Evolutionary conservation across 176 grass and related monocot species (phyloP).

Genomic region (Luzula sylvatica): DNA sequence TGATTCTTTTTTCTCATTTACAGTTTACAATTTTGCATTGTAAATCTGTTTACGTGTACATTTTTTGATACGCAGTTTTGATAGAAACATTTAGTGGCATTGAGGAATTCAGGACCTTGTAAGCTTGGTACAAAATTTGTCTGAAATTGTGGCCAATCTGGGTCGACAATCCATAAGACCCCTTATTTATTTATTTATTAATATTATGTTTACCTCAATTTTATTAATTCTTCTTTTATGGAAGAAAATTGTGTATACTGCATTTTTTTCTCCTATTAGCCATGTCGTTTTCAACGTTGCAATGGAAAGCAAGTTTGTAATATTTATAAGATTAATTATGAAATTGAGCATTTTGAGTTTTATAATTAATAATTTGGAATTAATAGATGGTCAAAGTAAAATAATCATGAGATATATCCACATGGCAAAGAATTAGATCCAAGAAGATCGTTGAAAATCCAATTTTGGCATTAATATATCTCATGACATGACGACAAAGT

Average conservation of each 20-base stretch:
- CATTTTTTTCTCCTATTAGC: conserved; percentile 46
- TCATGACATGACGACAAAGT: conserved; percentile 44
- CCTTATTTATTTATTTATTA: neutral
- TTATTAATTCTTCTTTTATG: conserved; percentile 37
- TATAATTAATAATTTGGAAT: conserved; percentile 17
- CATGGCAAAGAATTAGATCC: conserved; percentile 62
- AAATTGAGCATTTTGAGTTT: too few species aligned
- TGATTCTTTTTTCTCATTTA: too few species aligned
- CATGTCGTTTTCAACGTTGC: conserved; percentile 53
- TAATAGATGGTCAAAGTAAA: conserved; percentile 63
- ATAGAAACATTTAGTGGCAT: conserved; percentile 66
- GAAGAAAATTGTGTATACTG: conserved; percentile 91
- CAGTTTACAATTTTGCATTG: too few species aligned
- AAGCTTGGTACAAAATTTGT: conserved; percentile 57
- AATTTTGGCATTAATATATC: conserved; percentile 78
- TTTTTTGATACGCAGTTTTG: conserved; percentile 30
- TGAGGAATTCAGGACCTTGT: conserved; percentile 67
- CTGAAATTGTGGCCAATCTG: conserved; percentile 50
- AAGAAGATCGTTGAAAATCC: conserved; percentile 70
- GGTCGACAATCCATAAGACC: conserved; percentile 60
- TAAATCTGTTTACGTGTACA: too few species aligned
- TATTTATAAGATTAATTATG: conserved; percentile 18
- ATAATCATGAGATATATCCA: conserved; percentile 77
- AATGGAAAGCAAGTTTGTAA: conserved; percentile 54
- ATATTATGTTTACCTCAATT: neutral